phyloP scores from a whole-genome alignment of 1,284 basidiomycete genomes.

The Athelia sp. region DNA sequence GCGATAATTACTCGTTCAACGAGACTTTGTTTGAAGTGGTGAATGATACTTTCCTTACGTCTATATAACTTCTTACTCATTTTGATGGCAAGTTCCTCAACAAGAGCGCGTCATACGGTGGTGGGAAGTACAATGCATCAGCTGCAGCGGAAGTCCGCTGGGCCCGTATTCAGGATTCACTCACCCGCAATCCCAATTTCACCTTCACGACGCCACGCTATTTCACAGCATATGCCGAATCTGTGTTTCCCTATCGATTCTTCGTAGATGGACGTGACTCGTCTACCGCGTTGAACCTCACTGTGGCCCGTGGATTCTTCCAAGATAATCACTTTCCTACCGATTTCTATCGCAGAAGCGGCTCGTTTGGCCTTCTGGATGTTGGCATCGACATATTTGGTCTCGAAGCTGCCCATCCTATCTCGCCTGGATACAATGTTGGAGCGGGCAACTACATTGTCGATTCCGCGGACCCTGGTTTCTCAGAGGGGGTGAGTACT shows the following conservation, averaged over 20 bases:
- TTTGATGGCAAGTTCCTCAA: background rate
- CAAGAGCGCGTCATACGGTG: background rate
- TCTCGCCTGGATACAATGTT: background rate
- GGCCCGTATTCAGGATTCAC: conserved; percentile 18
- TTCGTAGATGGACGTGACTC: conserved; percentile 9
- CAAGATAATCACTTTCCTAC: background rate
- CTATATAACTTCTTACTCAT: no score
- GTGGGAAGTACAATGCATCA: background rate
- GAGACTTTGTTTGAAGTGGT: conserved; percentile 21
- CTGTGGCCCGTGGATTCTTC: background rate
- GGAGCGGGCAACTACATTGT: background rate
- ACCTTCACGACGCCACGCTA: conserved; percentile 16
- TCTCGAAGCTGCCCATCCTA: background rate
- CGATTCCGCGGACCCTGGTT: background rate
- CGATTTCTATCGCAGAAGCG: background rate
- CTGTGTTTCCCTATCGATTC: conserved; percentile 21
- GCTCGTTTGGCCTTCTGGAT: background rate
- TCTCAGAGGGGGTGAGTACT: background rate
- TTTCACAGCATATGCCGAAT: conserved; percentile 15
- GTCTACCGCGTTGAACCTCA: background rate
- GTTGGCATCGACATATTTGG: background rate
- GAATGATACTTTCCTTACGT: background rate
- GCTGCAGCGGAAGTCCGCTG: conserved; percentile 12
- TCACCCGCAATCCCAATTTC: conserved; percentile 21
- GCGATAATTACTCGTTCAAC: conserved; percentile 20